These are phyloP conservation scores for Lasiosphaeris hirsuta DNA, from an alignment of 495 filamentous ascomycete species.

Conservation along the genomic window DNA sequence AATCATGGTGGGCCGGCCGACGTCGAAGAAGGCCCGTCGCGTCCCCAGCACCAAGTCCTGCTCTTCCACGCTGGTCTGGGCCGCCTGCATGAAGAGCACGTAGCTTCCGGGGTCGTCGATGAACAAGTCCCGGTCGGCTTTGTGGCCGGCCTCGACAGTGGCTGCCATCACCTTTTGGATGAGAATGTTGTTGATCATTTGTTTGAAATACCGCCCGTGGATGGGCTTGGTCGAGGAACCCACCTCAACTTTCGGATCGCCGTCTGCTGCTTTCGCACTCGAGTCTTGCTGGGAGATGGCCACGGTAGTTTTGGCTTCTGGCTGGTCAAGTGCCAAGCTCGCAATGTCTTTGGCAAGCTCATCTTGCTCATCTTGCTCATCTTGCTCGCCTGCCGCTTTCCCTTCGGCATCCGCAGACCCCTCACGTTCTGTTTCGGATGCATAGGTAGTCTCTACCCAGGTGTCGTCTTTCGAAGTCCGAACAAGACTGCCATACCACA, in stretches of 20 bases:
- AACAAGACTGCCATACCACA: neutral
- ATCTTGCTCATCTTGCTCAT: too few relatives aligned
- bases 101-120: neutral
- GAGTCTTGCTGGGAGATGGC: too few relatives aligned
- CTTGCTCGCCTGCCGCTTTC: too few relatives aligned
- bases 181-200: neutral
- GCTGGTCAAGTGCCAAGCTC: too few relatives aligned
- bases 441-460: neutral
- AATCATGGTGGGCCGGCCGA: neutral
- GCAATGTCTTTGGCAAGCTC: too few relatives aligned
- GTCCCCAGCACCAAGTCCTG: neutral
- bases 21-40: neutral
- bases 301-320: too few relatives aligned
- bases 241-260: too few relatives aligned
- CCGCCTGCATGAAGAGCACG: neutral
- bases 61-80: neutral
- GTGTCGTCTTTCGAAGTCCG: neutral
- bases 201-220: neutral
- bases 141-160: neutral
- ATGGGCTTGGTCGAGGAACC: too few relatives aligned
- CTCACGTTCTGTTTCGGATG: neutral
- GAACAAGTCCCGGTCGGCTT: neutral
- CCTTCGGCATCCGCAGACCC: too few relatives aligned
- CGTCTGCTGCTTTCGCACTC: too few relatives aligned
- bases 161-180: neutral